Percentiles rank a stretch among this genome's conserved stretches.
Evolutionary conservation across 2,329 filamentous ascomycete genomes (phyloP).

Genomic region (Verruconis gallopava): DNA sequence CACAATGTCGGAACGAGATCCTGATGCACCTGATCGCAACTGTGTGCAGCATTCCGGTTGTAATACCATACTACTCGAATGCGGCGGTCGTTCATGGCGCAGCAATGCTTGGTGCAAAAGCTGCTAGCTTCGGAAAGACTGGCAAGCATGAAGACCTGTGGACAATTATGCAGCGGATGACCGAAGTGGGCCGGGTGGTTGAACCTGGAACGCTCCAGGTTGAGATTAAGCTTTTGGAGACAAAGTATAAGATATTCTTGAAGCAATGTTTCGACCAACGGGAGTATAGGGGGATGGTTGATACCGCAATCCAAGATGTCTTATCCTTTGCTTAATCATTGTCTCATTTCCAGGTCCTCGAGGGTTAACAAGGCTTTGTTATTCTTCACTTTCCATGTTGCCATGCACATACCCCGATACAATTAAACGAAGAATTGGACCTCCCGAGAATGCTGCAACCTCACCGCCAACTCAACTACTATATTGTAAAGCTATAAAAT

Average conservation of each 20-base stretch:
- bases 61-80: conserved; percentile 87
- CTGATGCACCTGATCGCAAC: conserved; percentile 87
- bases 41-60: conserved; percentile 79
- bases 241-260: conserved; percentile 92
- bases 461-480: no score
- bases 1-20: conserved; percentile 89
- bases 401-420: no score
- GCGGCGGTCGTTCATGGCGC: conserved; percentile 96
- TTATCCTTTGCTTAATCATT: no score
- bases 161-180: conserved; percentile 97
- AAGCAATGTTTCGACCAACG: conserved; percentile 83
- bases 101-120: conserved; percentile 94
- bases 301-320: conserved; percentile 42
- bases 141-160: conserved; percentile 79
- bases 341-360: no score
- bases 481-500: no score
- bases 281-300: conserved; percentile 64
- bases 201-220: conserved; percentile 56
- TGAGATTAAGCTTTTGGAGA: conserved; percentile 68
- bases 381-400: no score
- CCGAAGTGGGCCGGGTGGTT: conserved; percentile 78
- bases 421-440: no score
- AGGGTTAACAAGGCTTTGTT: no score
- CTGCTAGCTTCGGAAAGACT: conserved; percentile 64
- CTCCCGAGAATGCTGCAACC: no score